Conservation (phyloP, 139 green algal species). For the Coelastrella sp. region DNA sequence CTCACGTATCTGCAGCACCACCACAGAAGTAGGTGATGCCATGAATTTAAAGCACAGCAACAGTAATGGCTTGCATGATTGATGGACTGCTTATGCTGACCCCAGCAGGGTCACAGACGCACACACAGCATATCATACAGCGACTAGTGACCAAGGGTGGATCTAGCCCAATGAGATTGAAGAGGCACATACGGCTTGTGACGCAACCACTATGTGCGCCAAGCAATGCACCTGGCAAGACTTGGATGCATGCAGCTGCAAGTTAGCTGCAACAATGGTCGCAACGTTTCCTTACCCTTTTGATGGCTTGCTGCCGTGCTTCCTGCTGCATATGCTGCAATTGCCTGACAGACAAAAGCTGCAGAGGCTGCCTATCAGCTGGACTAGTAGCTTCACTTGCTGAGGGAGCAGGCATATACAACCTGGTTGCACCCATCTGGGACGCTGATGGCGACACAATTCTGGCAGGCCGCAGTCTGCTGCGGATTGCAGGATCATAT, state of each 20-base stretch:
- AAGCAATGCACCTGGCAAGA: background rate
- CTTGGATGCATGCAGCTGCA: conserved; percentile 48
- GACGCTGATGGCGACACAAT: background rate
- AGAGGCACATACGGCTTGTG: too few species aligned
- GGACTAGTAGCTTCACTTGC: background rate
- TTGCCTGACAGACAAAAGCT: conserved; percentile 21
- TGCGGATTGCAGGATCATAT: background rate
- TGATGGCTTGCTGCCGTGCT: background rate
- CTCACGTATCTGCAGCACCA: conserved; percentile 38
- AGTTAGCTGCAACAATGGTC: conserved; percentile 75
- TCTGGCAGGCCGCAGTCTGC: background rate
- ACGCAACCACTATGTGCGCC: background rate
- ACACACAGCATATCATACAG: too few species aligned
- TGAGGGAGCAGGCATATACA: conserved; percentile 26
- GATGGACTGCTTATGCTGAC: too few species aligned
- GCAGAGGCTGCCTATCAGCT: conserved; percentile 37
- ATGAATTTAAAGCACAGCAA: too few species aligned
- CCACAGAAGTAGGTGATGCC: too few species aligned
- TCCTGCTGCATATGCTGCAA: conserved; percentile 29
- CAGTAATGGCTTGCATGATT: too few species aligned
- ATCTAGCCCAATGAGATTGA: too few species aligned
- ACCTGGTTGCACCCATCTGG: background rate
- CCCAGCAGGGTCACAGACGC: too few species aligned
- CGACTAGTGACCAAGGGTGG: too few species aligned
- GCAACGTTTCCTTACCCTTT: conserved; percentile 45